Evolutionary conservation across 1,284 basidiomycete genomes (phyloP).

Genomic region (Anthracocystis panici-leucophaei): DNA sequence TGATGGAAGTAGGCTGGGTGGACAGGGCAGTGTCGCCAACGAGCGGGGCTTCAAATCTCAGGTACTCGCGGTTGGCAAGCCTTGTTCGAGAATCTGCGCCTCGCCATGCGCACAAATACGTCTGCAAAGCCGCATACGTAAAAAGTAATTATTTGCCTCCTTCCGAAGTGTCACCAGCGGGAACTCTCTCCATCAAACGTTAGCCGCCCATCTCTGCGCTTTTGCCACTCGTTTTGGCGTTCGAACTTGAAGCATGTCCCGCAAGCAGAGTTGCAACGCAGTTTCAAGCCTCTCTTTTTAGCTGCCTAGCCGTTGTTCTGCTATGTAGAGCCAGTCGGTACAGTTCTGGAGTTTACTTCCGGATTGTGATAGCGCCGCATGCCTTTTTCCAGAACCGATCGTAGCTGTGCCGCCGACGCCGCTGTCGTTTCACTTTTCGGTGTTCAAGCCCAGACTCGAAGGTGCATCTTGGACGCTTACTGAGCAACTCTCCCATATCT

Average conservation of each 20-base stretch:
- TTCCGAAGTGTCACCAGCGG: too few species aligned
- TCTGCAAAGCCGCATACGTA: conserved; percentile 21
- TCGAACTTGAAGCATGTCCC: neutral
- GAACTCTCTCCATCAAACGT: too few species aligned
- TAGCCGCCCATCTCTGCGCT: too few species aligned
- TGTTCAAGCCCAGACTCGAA: neutral
- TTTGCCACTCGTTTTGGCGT: too few species aligned
- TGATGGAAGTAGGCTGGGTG: neutral
- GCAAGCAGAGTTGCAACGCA: neutral
- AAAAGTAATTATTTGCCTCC: too few species aligned
- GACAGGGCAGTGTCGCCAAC: neutral
- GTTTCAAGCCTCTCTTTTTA: neutral
- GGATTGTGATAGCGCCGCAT: conserved; percentile 6
- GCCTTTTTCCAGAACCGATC: neutral
- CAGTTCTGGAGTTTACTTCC: neutral
- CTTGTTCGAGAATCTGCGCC: neutral
- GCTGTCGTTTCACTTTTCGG: neutral
- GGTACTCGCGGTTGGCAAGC: neutral
- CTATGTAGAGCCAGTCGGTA: neutral
- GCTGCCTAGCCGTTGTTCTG: neutral
- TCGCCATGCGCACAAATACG: conserved; percentile 3
- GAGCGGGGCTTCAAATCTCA: conserved; percentile 16
- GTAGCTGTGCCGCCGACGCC: neutral
- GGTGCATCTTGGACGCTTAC: neutral
- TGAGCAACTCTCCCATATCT: neutral